Evolutionary conservation across 2,329 filamentous ascomycete species (phyloP), one percentile per base, ranked within the genome.

Genomic region (Paraconiothyrium brasiliense): DNA sequence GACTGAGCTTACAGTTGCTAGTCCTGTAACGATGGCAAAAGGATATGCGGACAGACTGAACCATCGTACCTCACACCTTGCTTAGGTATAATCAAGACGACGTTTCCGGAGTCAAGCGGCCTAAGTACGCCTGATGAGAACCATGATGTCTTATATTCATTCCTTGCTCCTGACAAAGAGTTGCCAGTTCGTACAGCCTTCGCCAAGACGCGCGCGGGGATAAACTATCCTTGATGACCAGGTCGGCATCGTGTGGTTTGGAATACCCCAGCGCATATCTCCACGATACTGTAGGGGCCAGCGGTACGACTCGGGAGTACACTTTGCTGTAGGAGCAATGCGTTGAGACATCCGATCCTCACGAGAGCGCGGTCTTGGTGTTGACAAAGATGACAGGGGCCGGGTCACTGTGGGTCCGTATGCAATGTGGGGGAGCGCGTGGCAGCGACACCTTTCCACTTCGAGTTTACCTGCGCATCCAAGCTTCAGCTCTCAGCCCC

Each of bases 401-500:
- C 20, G 24, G 39, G 7, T 44, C 20, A 20, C 22, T 55, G 52
- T 20, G 37, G 35, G 27, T 55, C 27, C 39, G 16, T 10, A 5
- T 30, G 37, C 8, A 34, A 24, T 55, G 54, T 47, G 54, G 48
- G 59, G 44, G 46, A 67, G 55, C 60, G 54, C 60, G 67, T 71
- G 67, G 70, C 68, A 67, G 63, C 58, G 54, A 24, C 58, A 59
- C 68, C 56, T 65, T 64, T 41, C 68, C 67, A 49, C 60, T 62
- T 69, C 37, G 41, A 59, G 58, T 14, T 48, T 39, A 30, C 30
- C 13, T 43, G n/a, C 41, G 58, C 32, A 32, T 34, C 57, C 54
- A 46, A 63, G 47, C 62, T 70, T 67, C 68, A 73, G 70, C 68
- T 61, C 69, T 72, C 71, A 73, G 73, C 71, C 71, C 73, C 66